These are phyloP conservation scores for Vitis rotundifolia DNA, from an alignment of 164 flowering plant genomes.

Conservation along the genomic window DNA sequence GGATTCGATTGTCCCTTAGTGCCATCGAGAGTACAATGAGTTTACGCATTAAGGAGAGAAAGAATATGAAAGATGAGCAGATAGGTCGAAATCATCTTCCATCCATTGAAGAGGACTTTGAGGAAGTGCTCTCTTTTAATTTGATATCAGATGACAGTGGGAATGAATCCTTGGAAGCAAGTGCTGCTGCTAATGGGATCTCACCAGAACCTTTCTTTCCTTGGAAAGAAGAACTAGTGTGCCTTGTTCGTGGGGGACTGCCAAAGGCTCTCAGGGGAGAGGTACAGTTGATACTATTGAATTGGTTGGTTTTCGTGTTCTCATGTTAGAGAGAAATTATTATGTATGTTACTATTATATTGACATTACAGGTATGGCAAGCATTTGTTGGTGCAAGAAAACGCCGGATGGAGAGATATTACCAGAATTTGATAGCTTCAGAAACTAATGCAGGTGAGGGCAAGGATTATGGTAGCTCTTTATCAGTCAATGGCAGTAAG, in stretches of 20 bases:
- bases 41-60: constrained; percentile 24
- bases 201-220: constrained; percentile 41
- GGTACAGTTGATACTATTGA: constrained; percentile 38
- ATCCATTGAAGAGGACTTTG: constrained; percentile 35
- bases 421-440: constrained; percentile 59
- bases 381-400: constrained; percentile 89
- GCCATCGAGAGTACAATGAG: constrained; percentile 40
- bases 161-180: constrained; percentile 8
- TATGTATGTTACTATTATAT: neutral
- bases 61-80: constrained; percentile 17
- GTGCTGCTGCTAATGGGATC: constrained; percentile 18
- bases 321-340: neutral
- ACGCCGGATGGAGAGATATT: constrained; percentile 77
- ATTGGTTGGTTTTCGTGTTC: neutral
- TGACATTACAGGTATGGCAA: constrained; percentile 81
- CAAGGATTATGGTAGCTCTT: constrained; percentile 24
- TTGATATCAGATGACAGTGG: constrained; percentile 48
- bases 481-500: too few species aligned
- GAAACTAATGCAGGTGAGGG: constrained; percentile 31
- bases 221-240: constrained; percentile 83
- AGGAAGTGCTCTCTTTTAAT: constrained; percentile 57
- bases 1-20: constrained; percentile 33
- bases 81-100: constrained; percentile 19
- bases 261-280: constrained; percentile 98
- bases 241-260: constrained; percentile 88